These are phyloP conservation scores for Coriolopsis trogii DNA, from an alignment of 1,284 basidiomycete species.

Conservation along the genomic window DNA sequence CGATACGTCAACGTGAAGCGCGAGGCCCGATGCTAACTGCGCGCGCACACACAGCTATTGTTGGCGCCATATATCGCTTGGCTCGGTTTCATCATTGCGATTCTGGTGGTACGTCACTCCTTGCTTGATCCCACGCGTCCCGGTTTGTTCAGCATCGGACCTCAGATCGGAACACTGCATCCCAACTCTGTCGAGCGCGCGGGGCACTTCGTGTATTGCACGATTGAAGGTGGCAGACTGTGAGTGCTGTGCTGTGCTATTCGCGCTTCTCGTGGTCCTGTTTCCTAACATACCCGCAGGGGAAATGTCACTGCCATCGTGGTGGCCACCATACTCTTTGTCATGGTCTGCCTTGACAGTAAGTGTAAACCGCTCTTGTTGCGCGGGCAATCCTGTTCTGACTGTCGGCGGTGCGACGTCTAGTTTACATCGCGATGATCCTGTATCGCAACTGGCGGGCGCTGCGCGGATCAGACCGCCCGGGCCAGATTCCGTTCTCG, in stretches of 20 bases:
- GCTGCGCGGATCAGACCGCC: constrained; percentile 19
- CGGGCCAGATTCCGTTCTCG: constrained; percentile 23
- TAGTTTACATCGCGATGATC: constrained; percentile 22
- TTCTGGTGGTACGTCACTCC: constrained; percentile 19
- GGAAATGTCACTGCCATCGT: constrained; percentile 19
- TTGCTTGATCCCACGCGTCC: neutral
- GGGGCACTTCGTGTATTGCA: constrained; percentile 25
- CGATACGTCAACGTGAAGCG: too few species aligned
- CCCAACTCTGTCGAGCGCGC: constrained; percentile 15
- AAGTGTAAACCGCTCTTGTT: neutral
- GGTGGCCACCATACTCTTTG: constrained; percentile 18
- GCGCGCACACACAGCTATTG: constrained; percentile 21
- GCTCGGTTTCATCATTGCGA: constrained; percentile 19
- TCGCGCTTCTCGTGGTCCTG: neutral
- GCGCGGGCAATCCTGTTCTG: too few species aligned
- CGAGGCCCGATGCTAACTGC: neutral
- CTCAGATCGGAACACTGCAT: constrained; percentile 15
- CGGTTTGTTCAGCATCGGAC: neutral
- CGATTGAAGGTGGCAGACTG: constrained; percentile 18
- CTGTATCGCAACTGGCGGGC: constrained; percentile 27
- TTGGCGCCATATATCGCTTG: constrained; percentile 23
- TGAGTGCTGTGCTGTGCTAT: constrained; percentile 4
- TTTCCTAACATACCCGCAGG: constrained; percentile 4
- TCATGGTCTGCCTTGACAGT: constrained; percentile 22
- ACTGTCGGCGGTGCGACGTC: too few species aligned